These are phyloP conservation scores for Arxiozyma heterogenica DNA, from an alignment of 1,139 yeast genomes.

Conservation along the genomic window DNA sequence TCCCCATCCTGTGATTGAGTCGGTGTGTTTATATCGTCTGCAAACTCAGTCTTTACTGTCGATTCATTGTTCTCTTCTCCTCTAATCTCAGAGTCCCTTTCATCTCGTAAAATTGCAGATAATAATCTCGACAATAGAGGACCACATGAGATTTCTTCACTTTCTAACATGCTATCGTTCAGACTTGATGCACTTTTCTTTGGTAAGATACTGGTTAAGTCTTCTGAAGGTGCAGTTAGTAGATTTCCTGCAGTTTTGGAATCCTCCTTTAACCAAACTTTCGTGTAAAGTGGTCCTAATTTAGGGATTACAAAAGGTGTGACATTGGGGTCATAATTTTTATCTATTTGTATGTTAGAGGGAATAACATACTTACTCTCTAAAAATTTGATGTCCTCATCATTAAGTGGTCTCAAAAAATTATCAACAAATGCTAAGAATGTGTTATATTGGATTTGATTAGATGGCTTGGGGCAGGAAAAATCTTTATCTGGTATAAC, in stretches of 20 bases:
- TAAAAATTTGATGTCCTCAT: constrained; percentile 72
- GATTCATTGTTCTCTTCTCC: constrained; percentile 6
- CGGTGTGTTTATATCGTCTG: neutral
- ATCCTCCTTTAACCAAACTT: constrained; percentile 84
- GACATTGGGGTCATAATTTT: constrained; percentile 53
- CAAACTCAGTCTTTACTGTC: neutral
- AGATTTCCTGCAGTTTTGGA: constrained; percentile 32
- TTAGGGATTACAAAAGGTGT: constrained; percentile 74
- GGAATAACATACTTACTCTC: constrained; percentile 52
- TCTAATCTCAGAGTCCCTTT: constrained; percentile 2
- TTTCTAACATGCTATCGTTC: constrained; percentile 56
- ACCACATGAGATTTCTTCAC: constrained; percentile 78
- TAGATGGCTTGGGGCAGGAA: constrained; percentile 75
- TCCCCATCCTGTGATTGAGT: neutral
- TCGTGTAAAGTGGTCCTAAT: constrained; percentile 71
- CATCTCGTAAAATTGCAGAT: constrained; percentile 53
- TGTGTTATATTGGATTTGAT: constrained; percentile 87
- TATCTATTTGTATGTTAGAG: constrained; percentile 36
- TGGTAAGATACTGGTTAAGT: constrained; percentile 40
- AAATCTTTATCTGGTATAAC: constrained; percentile 79
- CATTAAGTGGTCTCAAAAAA: constrained; percentile 64
- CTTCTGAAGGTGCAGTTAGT: constrained; percentile 32
- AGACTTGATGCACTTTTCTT: constrained; percentile 53
- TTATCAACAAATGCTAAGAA: constrained; percentile 81
- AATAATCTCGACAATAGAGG: constrained; percentile 81